Evolutionary conservation across 164 flowering plant genomes (phyloP), one percentile per base, ranked within the genome.

Genomic region (Akebia trifoliata): DNA sequence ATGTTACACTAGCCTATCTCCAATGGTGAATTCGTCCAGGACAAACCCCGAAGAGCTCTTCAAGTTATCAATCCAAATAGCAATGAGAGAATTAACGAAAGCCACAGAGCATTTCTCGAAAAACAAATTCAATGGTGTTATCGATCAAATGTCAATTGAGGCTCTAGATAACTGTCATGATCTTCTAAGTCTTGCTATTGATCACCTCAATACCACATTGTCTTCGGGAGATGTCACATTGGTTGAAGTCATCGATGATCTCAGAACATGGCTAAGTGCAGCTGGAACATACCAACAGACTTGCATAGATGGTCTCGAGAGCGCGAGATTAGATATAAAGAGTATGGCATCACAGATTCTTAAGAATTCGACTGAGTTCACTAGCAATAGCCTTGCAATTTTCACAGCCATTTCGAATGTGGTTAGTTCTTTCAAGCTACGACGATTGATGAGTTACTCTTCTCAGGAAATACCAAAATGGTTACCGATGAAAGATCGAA

Each of bases 301-400:
- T 0, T 90, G 97, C 74, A 40, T 85, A 0, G 93, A 87, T 17
- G 89, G 80, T 0, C 65, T 82, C 8, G 72, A 65, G 10, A 66
- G 71, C 6, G 60, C 50, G 2, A 59, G 67, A 0, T 20, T 1
- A 4, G 65, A 30, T 1, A 7, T 65, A 18, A 37, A 47, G 38
- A 30, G 4, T 1, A 36, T 30, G 2, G 24, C 68, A n/a, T 12
- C 22, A 0, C 34, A 43, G 0, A 6, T 43, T 5, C 42, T 87
- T 10, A 76, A 68, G 54, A 76, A 78, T 39, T 76, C 90, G 0
- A 72, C 73, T 1, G 76, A 81, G 54, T 60, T 73, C 31, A 78
- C 84, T 0, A 81, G 93, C 73, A 90, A 83, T 32, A 72, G 81
- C 21, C 74, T 87, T 0, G 89, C 95, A 0, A 79, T 87, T 25